These are phyloP conservation scores for Cercophora newfieldiana DNA, from an alignment of 495 filamentous ascomycete species.

Conservation along the genomic window DNA sequence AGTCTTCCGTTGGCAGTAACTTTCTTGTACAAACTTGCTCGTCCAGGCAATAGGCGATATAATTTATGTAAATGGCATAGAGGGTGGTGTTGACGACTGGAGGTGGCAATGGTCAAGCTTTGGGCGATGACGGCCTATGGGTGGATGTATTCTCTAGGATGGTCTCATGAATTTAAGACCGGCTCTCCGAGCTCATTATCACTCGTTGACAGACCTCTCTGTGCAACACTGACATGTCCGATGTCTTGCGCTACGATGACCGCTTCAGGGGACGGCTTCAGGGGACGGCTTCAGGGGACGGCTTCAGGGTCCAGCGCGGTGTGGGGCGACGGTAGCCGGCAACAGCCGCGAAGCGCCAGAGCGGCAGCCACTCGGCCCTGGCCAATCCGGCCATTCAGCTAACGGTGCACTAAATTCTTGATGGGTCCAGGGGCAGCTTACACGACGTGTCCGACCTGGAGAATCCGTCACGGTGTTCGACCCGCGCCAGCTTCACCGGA, in stretches of 20 bases:
- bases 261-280: no score
- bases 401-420: constrained; percentile 6
- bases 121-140: neutral
- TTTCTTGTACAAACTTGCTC: constrained; percentile 6
- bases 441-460: constrained; percentile 6
- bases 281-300: no score
- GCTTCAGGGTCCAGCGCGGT: neutral
- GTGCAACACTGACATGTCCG: no score
- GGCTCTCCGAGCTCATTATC: neutral
- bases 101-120: neutral
- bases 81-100: neutral
- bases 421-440: constrained; percentile 2
- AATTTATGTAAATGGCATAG: constrained; percentile 10
- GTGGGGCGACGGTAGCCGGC: neutral
- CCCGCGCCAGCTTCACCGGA: neutral
- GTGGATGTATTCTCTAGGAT: neutral
- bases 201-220: no score
- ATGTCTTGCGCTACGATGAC: neutral
- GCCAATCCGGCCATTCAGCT: neutral
- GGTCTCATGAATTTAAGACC: neutral
- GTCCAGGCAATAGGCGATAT: neutral
- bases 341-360: neutral
- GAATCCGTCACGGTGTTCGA: neutral
- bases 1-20: neutral
- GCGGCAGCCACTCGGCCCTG: neutral